These are phyloP conservation scores for Agrocybe chaxingu DNA, from an alignment of 768 basidiomycete species.

Conservation along the genomic window DNA sequence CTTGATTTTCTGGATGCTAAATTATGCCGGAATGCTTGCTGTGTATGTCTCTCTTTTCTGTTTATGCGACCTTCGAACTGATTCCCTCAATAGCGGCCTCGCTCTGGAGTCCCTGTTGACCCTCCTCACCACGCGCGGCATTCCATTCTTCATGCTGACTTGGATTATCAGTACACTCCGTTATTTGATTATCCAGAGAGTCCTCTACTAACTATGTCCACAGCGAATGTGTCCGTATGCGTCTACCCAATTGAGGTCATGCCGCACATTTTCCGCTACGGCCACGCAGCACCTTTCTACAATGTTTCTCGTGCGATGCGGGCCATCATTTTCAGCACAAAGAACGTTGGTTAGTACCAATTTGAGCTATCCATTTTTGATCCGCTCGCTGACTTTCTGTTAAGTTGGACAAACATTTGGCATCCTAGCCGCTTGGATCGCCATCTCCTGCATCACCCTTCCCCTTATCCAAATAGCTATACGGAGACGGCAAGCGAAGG, in stretches of 20 bases:
- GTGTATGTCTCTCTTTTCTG: conserved; percentile 32
- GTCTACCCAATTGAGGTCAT: conserved; percentile 51
- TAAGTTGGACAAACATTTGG: conserved; percentile 59
- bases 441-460: conserved; percentile 16
- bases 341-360: conserved; percentile 43
- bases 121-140: conserved; percentile 46
- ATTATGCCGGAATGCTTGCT: conserved; percentile 54
- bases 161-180: conserved; percentile 57
- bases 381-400: conserved; percentile 1
- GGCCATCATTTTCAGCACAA: conserved; percentile 55
- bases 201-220: background rate
- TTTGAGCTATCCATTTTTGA: background rate
- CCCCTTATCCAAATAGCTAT: conserved; percentile 17
- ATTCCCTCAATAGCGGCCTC: conserved; percentile 42
- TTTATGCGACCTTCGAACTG: background rate
- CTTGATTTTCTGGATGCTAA: conserved; percentile 68
- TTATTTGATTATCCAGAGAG: background rate
- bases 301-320: conserved; percentile 56
- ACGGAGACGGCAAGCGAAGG: background rate
- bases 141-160: conserved; percentile 59
- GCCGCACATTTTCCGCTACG: conserved; percentile 54
- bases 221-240: conserved; percentile 58
- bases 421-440: conserved; percentile 50
- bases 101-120: conserved; percentile 60
- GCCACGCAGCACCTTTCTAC: conserved; percentile 63